A percentile compares a stretch with the other conserved stretches of the same genome.
phyloP scores from a whole-genome alignment of 2,329 filamentous ascomycete species.

The Ramularia endophylla region DNA sequence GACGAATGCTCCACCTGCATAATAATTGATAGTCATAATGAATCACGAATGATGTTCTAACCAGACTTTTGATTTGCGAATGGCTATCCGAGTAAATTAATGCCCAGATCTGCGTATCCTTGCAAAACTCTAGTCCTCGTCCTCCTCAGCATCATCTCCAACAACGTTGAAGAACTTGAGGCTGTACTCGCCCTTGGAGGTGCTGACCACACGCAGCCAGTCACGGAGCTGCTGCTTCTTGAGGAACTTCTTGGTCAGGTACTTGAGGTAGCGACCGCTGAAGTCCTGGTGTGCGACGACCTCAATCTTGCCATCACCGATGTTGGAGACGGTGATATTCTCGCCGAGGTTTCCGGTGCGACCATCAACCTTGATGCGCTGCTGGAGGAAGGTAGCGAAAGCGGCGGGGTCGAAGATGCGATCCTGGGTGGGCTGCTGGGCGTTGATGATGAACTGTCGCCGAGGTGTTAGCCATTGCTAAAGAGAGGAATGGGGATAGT shows the following conservation, averaged over 20 bases:
- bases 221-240: slow-evolving; percentile 99
- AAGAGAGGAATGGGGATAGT: slow-evolving; percentile 3
- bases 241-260: slow-evolving; percentile 99
- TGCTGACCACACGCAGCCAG: slow-evolving; percentile 98
- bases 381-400: slow-evolving; percentile 99
- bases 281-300: slow-evolving; percentile 96
- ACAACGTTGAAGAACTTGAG: slow-evolving; percentile 99
- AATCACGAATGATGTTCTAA: too few species aligned
- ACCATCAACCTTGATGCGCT: slow-evolving; percentile 99
- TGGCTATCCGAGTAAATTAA: too few species aligned
- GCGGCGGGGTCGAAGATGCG: slow-evolving; percentile 99
- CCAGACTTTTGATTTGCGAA: too few species aligned
- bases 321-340: slow-evolving; percentile 80
- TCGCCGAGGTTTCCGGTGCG: slow-evolving; percentile 98
- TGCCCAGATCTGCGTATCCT: not conserved
- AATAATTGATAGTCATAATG: too few species aligned
- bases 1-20: too few species aligned
- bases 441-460: slow-evolving; percentile 94
- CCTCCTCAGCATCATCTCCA: slow-evolving; percentile 95
- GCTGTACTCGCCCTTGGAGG: slow-evolving; percentile 97
- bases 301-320: slow-evolving; percentile 96
- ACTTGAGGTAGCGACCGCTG: slow-evolving; percentile 99
- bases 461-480: not conserved
- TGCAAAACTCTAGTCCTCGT: slow-evolving; percentile 72
- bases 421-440: slow-evolving; percentile 94